Conservation (phyloP, 139 green algal species). For the Tetradesmus obliquus region DNA sequence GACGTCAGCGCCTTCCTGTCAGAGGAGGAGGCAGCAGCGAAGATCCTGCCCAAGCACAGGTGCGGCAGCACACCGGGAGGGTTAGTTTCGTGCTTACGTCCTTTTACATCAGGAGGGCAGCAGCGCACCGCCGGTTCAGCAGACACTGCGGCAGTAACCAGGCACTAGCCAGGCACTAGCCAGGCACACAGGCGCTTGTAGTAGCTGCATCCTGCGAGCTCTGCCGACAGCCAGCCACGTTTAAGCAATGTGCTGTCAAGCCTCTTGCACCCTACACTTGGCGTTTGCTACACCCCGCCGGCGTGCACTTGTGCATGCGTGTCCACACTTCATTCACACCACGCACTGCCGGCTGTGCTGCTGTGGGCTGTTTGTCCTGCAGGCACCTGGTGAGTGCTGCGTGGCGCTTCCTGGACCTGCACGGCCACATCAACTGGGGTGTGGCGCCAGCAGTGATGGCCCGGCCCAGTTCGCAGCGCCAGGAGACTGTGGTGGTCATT, state of each 20-base stretch:
- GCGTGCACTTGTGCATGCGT: not conserved
- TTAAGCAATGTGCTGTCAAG: too few relatives aligned
- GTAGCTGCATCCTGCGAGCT: too few relatives aligned
- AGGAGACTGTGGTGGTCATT: conserved; percentile 85
- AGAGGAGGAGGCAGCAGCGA: conserved; percentile 54
- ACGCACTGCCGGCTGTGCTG: not conserved
- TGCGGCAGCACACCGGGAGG: not conserved
- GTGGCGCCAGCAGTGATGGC: conserved; percentile 58
- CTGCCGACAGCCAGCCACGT: too few relatives aligned
- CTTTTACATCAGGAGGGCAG: too few relatives aligned
- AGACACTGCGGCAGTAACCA: too few relatives aligned
- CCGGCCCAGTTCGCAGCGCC: not conserved
- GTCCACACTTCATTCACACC: not conserved
- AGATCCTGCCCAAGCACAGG: conserved; percentile 42
- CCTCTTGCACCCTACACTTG: too few relatives aligned
- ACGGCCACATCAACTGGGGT: conserved; percentile 95
- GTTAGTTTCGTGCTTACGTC: too few relatives aligned
- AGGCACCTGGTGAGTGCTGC: conserved; percentile 40
- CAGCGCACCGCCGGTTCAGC: too few relatives aligned
- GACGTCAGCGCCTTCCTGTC: conserved; percentile 65
- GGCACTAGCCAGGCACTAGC: too few relatives aligned
- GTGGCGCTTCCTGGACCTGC: conserved; percentile 71
- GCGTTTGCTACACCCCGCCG: too few relatives aligned
- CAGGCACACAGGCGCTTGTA: not conserved
- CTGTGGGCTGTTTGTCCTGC: not conserved